These are phyloP conservation scores for Pseudogymnoascus destructans DNA, from an alignment of 2,329 filamentous ascomycete species.

Conservation along the genomic window DNA sequence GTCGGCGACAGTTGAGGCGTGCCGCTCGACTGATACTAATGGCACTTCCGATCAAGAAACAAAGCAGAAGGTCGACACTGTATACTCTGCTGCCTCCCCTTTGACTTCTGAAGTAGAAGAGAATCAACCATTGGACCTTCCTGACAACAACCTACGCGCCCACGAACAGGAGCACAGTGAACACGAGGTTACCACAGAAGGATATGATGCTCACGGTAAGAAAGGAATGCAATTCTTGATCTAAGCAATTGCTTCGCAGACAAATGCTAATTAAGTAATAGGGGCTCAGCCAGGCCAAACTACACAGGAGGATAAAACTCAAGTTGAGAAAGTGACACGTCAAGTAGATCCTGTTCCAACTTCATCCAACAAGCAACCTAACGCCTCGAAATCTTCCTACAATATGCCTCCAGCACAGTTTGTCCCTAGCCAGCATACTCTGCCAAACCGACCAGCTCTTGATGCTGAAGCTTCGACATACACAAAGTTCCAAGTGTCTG, in stretches of 20 bases:
- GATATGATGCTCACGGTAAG: not conserved
- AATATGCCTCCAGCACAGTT: conserved; percentile 32
- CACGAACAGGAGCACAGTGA: not conserved
- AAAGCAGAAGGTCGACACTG: not conserved
- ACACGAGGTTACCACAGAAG: not conserved
- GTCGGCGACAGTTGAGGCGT: not conserved
- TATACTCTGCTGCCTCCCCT: not conserved
- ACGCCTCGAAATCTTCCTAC: conserved; percentile 25
- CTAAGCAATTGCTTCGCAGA: not conserved
- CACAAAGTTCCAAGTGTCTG: conserved; percentile 1
- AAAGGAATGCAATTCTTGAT: not conserved
- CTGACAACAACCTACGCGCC: not conserved
- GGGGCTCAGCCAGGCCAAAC: not conserved
- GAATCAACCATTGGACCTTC: conserved; percentile 2
- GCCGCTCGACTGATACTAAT: not conserved
- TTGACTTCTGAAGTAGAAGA: not conserved
- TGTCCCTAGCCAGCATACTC: conserved; percentile 20
- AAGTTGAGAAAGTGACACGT: conserved; percentile 5
- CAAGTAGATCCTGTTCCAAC: conserved; percentile 1
- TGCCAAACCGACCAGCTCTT: conserved; percentile 9
- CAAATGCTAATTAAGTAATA: not conserved
- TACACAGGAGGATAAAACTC: not conserved
- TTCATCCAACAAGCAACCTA: conserved; percentile 17
- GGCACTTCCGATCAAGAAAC: not conserved
- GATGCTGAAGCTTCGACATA: conserved; percentile 16